Percentiles rank a stretch among this genome's conserved stretches.
These are phyloP conservation scores for Ogataea methylovora DNA, from an alignment of 805 yeast species.

Conservation along the genomic window DNA sequence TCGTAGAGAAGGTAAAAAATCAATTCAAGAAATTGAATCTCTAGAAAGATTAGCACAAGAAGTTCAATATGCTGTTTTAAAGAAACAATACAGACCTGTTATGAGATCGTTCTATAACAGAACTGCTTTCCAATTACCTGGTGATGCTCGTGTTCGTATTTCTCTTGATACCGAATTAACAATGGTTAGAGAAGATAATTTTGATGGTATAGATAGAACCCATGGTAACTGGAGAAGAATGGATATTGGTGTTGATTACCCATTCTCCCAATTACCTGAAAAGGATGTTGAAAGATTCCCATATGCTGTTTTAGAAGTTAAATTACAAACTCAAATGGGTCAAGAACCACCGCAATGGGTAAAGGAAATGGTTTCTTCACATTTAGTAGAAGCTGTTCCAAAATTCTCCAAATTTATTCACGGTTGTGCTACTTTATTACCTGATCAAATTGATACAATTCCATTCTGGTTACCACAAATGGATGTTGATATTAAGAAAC, in stretches of 20 bases:
- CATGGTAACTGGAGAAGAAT: constrained; percentile 95
- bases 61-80: constrained; percentile 83
- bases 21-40: constrained; percentile 79
- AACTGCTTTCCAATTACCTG: constrained; percentile 98
- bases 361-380: constrained; percentile 82
- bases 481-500: constrained; percentile 92
- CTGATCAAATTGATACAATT: constrained; percentile 72
- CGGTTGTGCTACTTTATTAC: constrained; percentile 88
- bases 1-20: constrained; percentile 87
- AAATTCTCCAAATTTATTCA: constrained; percentile 96
- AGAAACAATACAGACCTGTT: constrained; percentile 84
- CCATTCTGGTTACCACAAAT: constrained; percentile 99
- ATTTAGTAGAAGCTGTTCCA: constrained; percentile 96
- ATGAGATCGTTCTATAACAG: constrained; percentile 95
- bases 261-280: constrained; percentile 79
- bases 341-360: constrained; percentile 99
- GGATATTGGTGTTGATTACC: constrained; percentile 98
- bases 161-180: constrained; percentile 94
- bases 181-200: constrained; percentile 97
- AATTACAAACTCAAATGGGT: constrained; percentile 94
- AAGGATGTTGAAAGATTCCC: constrained; percentile 90
- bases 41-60: constrained; percentile 90
- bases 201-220: constrained; percentile 88
- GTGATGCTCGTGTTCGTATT: constrained; percentile 98
- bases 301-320: constrained; percentile 95